Percentiles rank a stretch among this genome's conserved stretches.
phyloP scores from a whole-genome alignment of 2,329 filamentous ascomycete species.

The Colletotrichum destructivum region DNA sequence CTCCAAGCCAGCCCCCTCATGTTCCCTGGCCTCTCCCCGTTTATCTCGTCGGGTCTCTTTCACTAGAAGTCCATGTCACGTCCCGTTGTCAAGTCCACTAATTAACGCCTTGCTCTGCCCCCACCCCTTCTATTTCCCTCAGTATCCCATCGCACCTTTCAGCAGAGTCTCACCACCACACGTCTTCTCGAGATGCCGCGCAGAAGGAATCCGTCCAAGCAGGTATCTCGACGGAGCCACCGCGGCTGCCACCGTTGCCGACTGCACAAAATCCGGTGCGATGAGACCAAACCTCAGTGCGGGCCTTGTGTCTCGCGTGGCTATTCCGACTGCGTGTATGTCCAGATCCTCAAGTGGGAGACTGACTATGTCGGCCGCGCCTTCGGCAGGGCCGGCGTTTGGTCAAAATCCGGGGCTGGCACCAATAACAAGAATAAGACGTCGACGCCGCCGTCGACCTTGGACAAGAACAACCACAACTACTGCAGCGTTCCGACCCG shows the following conservation, averaged over 20 bases:
- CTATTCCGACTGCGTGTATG: constrained; percentile 42
- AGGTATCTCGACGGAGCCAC: constrained; percentile 43
- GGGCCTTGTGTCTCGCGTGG: constrained; percentile 44
- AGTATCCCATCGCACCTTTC: neutral
- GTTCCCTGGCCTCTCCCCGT: constrained; percentile 7
- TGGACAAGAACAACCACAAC: neutral
- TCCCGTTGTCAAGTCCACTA: constrained; percentile 22
- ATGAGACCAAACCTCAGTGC: constrained; percentile 45
- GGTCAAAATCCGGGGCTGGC: constrained; percentile 45
- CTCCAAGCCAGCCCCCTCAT: constrained; percentile 8
- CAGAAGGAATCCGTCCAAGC: constrained; percentile 36
- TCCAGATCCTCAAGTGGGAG: constrained; percentile 49
- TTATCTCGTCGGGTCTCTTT: constrained; percentile 2
- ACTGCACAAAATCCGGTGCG: constrained; percentile 46
- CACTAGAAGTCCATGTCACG: constrained; percentile 16
- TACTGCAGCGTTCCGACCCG: constrained; percentile 28
- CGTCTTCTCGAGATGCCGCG: constrained; percentile 27
- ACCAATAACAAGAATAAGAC: constrained; percentile 16
- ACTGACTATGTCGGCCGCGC: constrained; percentile 49
- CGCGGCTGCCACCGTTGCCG: constrained; percentile 46
- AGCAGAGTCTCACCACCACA: neutral
- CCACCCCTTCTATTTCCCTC: neutral
- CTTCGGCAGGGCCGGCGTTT: constrained; percentile 50
- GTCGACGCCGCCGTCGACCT: constrained; percentile 20
- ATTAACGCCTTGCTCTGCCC: neutral